A percentile compares a stretch with the other conserved stretches of the same genome.
Conservation (phyloP, 2,329 filamentous ascomycete species). For the Cercospora sp. region DNA sequence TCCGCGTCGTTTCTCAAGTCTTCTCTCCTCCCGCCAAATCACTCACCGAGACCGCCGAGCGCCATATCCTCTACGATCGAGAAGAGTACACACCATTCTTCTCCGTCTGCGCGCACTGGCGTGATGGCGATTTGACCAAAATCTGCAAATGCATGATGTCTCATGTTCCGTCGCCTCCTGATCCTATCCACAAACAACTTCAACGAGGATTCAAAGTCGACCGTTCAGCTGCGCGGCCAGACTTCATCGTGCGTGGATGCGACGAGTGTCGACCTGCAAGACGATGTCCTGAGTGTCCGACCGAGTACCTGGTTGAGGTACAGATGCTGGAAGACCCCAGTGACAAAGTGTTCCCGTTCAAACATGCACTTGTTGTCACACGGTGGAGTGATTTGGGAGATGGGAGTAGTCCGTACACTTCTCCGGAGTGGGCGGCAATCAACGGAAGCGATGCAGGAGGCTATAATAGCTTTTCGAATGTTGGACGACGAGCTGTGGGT, state of each 20-base stretch:
- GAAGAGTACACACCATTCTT: slow-evolving; percentile 65
- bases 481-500: slow-evolving; percentile 58
- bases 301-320: slow-evolving; percentile 63
- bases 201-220: slow-evolving; percentile 42
- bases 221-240: slow-evolving; percentile 40
- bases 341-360: slow-evolving; percentile 53
- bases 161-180: slow-evolving; percentile 55
- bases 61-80: slow-evolving; percentile 59
- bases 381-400: slow-evolving; percentile 64
- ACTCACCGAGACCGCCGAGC: slow-evolving; percentile 55
- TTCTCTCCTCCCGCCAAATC: slow-evolving; percentile 52
- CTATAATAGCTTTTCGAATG: slow-evolving; percentile 57
- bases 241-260: slow-evolving; percentile 55
- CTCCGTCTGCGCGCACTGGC: slow-evolving; percentile 63
- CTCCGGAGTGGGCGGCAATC: slow-evolving; percentile 58
- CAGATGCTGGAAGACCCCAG: slow-evolving; percentile 58
- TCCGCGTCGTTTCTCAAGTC: slow-evolving; percentile 58
- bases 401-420: slow-evolving; percentile 51
- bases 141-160: slow-evolving; percentile 62
- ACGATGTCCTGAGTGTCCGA: slow-evolving; percentile 62
- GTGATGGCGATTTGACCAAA: slow-evolving; percentile 60
- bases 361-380: slow-evolving; percentile 61
- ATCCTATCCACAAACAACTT: slow-evolving; percentile 47
- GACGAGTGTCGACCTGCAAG: slow-evolving; percentile 59
- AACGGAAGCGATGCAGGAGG: slow-evolving; percentile 46